Evolutionary conservation across 2,329 filamentous ascomycete species (phyloP).

Genomic region (Cytospora schulzeri): DNA sequence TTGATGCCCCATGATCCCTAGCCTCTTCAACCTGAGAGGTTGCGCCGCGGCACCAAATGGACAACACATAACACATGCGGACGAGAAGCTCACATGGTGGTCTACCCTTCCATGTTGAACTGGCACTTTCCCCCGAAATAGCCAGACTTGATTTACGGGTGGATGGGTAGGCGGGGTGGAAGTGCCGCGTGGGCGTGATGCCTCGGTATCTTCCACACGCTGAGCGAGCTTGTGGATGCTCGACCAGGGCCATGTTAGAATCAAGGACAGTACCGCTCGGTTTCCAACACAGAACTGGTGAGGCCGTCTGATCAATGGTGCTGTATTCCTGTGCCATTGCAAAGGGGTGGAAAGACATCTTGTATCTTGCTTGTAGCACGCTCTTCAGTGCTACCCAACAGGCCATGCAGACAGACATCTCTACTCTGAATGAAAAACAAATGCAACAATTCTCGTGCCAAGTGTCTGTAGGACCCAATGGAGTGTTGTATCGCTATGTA

Average conservation of each 20-base stretch:
- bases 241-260: not conserved
- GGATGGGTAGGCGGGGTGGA: not conserved
- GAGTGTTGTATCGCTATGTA: not conserved
- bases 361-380: not conserved
- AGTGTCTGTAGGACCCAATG: not conserved
- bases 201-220: not conserved
- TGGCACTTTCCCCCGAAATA: not conserved
- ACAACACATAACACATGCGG: not conserved
- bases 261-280: not conserved
- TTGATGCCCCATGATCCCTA: constrained; percentile 2
- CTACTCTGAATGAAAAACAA: not conserved
- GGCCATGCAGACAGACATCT: not conserved
- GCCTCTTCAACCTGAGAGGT: not conserved
- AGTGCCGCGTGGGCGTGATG: not conserved
- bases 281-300: not conserved
- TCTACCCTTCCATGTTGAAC: too few relatives aligned
- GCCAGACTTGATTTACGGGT: not conserved
- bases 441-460: not conserved
- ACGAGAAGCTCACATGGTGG: not conserved
- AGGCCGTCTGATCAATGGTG: not conserved
- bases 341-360: not conserved
- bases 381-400: not conserved
- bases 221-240: not conserved
- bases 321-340: too few relatives aligned
- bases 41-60: not conserved